Base-by-base conservation (phyloP, 805 yeast species). In the Ogataea henricii region DNA sequence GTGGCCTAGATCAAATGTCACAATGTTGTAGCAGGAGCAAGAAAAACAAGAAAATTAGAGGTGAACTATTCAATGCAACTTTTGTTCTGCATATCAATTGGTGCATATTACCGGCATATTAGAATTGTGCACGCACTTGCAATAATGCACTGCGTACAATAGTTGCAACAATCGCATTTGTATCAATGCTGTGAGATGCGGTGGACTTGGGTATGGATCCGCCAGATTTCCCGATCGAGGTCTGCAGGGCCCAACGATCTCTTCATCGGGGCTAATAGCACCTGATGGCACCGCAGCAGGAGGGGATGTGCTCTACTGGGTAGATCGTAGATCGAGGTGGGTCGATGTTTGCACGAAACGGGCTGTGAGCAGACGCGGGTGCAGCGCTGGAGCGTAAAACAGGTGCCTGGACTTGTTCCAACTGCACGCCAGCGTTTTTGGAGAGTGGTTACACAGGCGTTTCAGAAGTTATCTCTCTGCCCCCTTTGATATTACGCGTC, bases 1-100 rank as follows among this genome's bases (percentile, higher is more conserved):
- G 29, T 26, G 42, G 32, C 42, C 33, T 34, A 18, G 42, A 27
- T 39, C 42, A 17, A 8, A 22, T 39, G 42, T 39, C 42, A 39
- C 42, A 39, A 17, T 26, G 21, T 26, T 39, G 42, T 39, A 39
- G 23, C 42, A 39, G 37, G 16, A n/a, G 37, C 12, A 10, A 17
- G 21, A 34, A 34, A 34, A 34, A 17, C 6, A 32, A 5, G n/a
- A n/a, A n/a, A n/a, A n/a, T n/a, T n/a, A n/a, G n/a, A n/a, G n/a
- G n/a, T n/a, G n/a, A n/a, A 27, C 6, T 12, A 6, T 27, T 27
- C 10, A 12, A 7, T n/a, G 25, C 8, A 22, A 22, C 6, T 3
- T n/a, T 30, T 30, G 6, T 30, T 4, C 17, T n/a, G 34, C 34
- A 30, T 30, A 14, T 14, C 25, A 6, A 6, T 6, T 22, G 6